Percentiles rank a stretch among this genome's conserved stretches.
phyloP scores from a whole-genome alignment of 805 yeast species.

The Nakazawaea molendinolei region DNA sequence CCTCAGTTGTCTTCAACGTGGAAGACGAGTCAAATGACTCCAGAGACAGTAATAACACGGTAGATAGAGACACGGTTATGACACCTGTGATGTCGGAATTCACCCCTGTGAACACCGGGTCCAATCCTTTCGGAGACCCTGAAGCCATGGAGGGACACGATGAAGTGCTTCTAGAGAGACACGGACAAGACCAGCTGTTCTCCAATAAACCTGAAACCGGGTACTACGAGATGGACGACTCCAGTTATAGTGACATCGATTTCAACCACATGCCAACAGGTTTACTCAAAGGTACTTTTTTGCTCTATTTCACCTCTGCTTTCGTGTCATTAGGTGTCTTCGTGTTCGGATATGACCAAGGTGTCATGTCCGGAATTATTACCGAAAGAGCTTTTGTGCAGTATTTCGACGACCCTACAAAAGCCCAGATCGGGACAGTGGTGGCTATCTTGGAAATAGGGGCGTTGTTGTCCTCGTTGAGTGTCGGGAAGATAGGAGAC shows the following conservation, averaged over 20 bases:
- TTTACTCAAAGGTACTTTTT: constrained; percentile 18
- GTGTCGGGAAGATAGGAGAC: constrained; percentile 73
- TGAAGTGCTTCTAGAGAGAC: too few species aligned
- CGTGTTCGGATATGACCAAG: constrained; percentile 79
- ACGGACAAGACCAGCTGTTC: not conserved
- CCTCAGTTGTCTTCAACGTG: not conserved
- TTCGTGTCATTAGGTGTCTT: constrained; percentile 61
- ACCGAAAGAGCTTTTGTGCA: constrained; percentile 64
- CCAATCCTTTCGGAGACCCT: too few species aligned
- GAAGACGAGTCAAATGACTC: not conserved
- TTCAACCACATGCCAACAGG: constrained; percentile 15
- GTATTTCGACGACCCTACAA: constrained; percentile 67
- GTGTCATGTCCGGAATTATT: constrained; percentile 83
- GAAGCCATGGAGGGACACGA: too few species aligned
- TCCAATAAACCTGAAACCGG: not conserved
- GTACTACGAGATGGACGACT: not conserved
- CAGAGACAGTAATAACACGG: not conserved
- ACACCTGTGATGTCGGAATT: not conserved
- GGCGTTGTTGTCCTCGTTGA: constrained; percentile 68
- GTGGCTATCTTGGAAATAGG: constrained; percentile 88
- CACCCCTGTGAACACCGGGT: too few species aligned
- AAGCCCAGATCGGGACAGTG: constrained; percentile 75
- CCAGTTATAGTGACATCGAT: constrained; percentile 11
- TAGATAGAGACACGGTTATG: not conserved
- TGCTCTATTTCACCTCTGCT: constrained; percentile 38